Percentiles rank a stretch among this genome's conserved stretches.
Conservation (phyloP, 345 rosid genomes). For the Moringa oleifera region DNA sequence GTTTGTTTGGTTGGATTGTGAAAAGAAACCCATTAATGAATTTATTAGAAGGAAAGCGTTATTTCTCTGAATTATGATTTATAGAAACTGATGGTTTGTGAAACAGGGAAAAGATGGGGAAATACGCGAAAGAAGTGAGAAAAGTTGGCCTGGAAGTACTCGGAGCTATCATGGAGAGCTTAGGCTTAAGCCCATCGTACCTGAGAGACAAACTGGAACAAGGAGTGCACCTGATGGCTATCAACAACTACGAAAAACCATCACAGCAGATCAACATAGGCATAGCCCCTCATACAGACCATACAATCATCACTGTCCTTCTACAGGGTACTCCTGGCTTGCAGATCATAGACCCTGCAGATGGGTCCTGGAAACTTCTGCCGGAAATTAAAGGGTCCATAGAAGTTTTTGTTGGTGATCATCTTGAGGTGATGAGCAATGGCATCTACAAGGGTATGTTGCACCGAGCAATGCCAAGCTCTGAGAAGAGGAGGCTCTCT, state of each 20-base stretch:
- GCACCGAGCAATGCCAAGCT: neutral
- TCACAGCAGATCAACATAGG: neutral
- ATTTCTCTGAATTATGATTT: neutral
- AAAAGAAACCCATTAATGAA: too few relatives aligned
- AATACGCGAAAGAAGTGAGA: neutral
- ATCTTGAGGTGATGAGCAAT: conserved; percentile 6
- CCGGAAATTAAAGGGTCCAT: too few relatives aligned
- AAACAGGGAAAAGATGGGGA: conserved; percentile 13
- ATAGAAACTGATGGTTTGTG: neutral
- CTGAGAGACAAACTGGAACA: neutral
- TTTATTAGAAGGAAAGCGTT: too few relatives aligned
- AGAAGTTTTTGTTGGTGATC: too few relatives aligned
- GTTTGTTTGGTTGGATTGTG: too few relatives aligned
- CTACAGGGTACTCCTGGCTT: conserved; percentile 7
- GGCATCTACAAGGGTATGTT: conserved; percentile 4
- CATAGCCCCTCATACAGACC: conserved; percentile 6
- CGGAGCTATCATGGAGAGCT: conserved; percentile 12
- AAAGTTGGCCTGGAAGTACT: neutral
- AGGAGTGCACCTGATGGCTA: conserved; percentile 5
- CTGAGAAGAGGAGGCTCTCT: conserved; percentile 2
- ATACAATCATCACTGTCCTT: conserved; percentile 1
- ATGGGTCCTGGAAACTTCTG: too few relatives aligned
- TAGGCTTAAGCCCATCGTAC: neutral
- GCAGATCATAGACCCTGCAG: neutral
- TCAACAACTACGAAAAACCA: conserved; percentile 2